These are phyloP conservation scores for Fusarium subtropicale DNA, from an alignment of 2,329 filamentous ascomycete species.

Conservation along the genomic window DNA sequence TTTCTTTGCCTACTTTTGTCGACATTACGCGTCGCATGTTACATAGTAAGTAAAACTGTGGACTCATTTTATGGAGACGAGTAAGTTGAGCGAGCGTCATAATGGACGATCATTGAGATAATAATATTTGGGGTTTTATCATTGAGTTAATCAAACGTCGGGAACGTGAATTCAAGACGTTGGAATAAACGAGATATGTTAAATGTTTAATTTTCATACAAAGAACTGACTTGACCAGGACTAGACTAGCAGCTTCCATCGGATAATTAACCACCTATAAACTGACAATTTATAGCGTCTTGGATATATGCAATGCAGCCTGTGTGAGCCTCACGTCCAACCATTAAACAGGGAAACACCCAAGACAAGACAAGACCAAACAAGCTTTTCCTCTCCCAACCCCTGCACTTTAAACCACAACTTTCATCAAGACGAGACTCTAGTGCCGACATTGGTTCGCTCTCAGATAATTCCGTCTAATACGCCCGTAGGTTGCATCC, in stretches of 20 bases:
- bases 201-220: background rate
- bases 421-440: conserved; percentile 27
- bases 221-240: background rate
- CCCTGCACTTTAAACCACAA: conserved; percentile 1
- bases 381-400: conserved; percentile 22
- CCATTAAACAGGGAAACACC: conserved; percentile 20
- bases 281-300: background rate
- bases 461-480: background rate
- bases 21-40: conserved; percentile 31
- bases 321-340: conserved; percentile 1
- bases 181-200: background rate
- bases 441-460: conserved; percentile 12
- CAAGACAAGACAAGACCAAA: conserved; percentile 11
- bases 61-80: conserved; percentile 17
- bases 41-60: conserved; percentile 11
- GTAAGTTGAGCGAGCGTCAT: conserved; percentile 4
- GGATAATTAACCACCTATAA: conserved; percentile 8
- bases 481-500: background rate
- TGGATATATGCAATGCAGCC: background rate
- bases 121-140: background rate
- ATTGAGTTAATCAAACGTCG: background rate
- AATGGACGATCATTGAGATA: background rate
- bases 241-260: background rate
- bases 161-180: background rate
- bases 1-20: conserved; percentile 3